Percentiles rank a stretch among this genome's conserved stretches.
Conservation (phyloP, 1,284 basidiomycete species). For the Cystobasidium slooffiae region DNA sequence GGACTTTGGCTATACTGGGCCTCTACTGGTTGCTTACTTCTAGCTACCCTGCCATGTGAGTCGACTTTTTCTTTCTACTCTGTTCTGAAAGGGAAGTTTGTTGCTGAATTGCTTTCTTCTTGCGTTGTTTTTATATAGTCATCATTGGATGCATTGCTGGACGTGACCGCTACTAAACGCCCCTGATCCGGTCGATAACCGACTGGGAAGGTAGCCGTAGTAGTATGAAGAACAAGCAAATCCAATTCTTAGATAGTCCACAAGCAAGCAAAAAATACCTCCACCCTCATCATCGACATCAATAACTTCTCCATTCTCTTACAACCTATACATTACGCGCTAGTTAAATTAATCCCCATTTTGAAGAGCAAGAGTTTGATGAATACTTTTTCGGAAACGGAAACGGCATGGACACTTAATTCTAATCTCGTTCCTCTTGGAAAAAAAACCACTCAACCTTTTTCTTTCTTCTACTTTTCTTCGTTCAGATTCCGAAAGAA, state of each 20-base stretch:
- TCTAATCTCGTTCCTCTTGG: no score
- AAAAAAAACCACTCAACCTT: neutral
- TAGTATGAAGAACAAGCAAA: neutral
- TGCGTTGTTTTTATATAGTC: neutral
- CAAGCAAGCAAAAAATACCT: no score
- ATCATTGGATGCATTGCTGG: slow-evolving; percentile 41
- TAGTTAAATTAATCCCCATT: no score
- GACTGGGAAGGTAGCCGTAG: neutral
- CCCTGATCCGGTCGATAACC: neutral
- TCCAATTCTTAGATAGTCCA: neutral
- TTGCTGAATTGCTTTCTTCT: slow-evolving; percentile 6
- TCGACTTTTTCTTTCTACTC: neutral
- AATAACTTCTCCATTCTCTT: no score
- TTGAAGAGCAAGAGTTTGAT: no score
- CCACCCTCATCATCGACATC: no score
- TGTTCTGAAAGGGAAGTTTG: neutral
- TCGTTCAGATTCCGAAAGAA: neutral
- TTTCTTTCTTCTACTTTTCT: neutral
- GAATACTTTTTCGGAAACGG: no score
- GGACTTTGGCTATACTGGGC: slow-evolving; percentile 50
- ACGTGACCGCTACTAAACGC: slow-evolving; percentile 36
- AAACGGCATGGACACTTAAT: no score
- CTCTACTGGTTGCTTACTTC: slow-evolving; percentile 46
- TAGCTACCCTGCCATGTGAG: slow-evolving; percentile 46
- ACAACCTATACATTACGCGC: no score